Base-by-base conservation (phyloP, 768 basidiomycete species). In the Lentinula edodes region DNA sequence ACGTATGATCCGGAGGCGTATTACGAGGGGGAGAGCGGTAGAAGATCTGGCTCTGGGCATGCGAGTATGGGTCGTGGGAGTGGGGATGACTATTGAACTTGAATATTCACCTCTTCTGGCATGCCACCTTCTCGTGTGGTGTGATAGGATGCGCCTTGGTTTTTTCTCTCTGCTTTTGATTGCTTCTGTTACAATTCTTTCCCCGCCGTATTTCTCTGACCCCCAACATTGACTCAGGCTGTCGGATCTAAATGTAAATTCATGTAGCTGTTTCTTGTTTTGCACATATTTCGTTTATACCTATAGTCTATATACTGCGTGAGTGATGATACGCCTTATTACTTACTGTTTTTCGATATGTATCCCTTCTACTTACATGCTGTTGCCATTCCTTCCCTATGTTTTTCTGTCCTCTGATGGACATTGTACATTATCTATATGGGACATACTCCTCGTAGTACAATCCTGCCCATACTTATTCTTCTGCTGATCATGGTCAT, bases 31-130 rank as follows among this genome's bases (percentile, higher is more conserved):
- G 77, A 76, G 48, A 70, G 70, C 48, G 72, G 70, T 57, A 71
- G 70, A 64, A 74, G 77, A 63, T 71, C 81, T 61, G 75, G 77
- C 41, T 76, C 77, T 41, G 74, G 78, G 9, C 78, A 80, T 60
- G 72, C 73, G 43, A 76, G 74, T 41, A 63, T 73, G 62, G 71
- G 69, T 16, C 67, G 68, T 42, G 66, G 70, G 45, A 73, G 72
- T 62, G 70, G 70, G 46, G 74, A 75, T 59, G 72, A 74, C 34
- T 71, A 71, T 60, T 66, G 68, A 56, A 28, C 18, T 16, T n/a
- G 20, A 12, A 13, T 12, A 3, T 9, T 34, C 51, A 15, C 51
- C 51, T 9, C 51, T 34, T 18, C 13, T 23, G 46, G 20, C 20
- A 28, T 20, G 9, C 23, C 46, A 48, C 7, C 38, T 13, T 39